These are phyloP conservation scores for Vickermania spadyakhi DNA, from an alignment of 208 protist species.

Conservation along the genomic window DNA sequence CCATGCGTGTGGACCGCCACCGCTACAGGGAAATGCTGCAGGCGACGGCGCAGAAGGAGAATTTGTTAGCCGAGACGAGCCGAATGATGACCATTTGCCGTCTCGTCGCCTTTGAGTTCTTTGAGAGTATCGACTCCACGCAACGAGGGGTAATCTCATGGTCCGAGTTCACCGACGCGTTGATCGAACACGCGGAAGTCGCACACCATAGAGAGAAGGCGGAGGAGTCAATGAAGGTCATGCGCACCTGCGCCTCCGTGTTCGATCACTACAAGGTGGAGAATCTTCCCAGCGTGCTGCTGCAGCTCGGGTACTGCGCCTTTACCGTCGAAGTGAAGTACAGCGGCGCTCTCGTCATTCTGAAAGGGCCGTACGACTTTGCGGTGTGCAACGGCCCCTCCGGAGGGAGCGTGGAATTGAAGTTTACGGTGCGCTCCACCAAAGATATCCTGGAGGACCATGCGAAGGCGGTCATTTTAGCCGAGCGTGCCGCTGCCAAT, in stretches of 20 bases:
- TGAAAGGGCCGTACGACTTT: constrained; percentile 54
- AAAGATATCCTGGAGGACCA: constrained; percentile 24
- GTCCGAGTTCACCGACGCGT: constrained; percentile 50
- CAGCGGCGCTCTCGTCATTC: constrained; percentile 41
- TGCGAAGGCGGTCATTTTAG: constrained; percentile 6
- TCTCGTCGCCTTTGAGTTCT: constrained; percentile 34
- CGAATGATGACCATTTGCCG: constrained; percentile 30
- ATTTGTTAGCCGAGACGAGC: constrained; percentile 13
- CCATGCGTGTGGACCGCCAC: constrained; percentile 4
- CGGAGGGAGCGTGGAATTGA: constrained; percentile 35
- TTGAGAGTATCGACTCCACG: constrained; percentile 43
- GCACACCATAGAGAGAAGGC: constrained; percentile 38
- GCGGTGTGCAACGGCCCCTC: constrained; percentile 59
- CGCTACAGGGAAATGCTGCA: constrained; percentile 24
- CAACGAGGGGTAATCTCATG: constrained; percentile 53
- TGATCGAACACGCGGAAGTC: constrained; percentile 68
- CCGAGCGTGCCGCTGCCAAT: neutral
- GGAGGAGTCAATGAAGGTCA: constrained; percentile 22
- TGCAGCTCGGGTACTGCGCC: constrained; percentile 47
- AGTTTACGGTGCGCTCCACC: constrained; percentile 41
- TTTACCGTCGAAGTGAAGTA: constrained; percentile 34
- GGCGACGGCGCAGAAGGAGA: constrained; percentile 15
- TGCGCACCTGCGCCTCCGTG: constrained; percentile 36
- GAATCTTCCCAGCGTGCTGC: constrained; percentile 35
- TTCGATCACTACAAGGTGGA: constrained; percentile 69